A percentile compares a stretch with the other conserved stretches of the same genome.
Conservation (phyloP, 2,329 filamentous ascomycete genomes). For the Hymenoscyphus scutula region DNA sequence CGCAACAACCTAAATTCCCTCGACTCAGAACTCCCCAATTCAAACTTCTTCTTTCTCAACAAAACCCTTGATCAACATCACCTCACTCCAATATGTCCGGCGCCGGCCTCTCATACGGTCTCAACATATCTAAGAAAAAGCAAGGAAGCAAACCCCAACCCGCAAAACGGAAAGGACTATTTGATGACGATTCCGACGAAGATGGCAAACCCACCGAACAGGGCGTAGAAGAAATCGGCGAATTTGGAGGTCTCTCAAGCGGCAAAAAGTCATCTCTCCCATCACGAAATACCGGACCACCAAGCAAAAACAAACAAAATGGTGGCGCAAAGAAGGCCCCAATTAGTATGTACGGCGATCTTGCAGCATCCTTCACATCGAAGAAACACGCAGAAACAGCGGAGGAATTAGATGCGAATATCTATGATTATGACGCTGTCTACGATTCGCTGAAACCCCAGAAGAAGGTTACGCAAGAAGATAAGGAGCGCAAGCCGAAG, state of each 20-base stretch:
- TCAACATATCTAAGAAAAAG: conserved; percentile 60
- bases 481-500: conserved; percentile 64
- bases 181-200: conserved; percentile 58
- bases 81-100: conserved; percentile 31
- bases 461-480: conserved; percentile 53
- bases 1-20: conserved; percentile 7
- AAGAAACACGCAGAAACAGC: conserved; percentile 64
- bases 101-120: conserved; percentile 52
- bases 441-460: conserved; percentile 74
- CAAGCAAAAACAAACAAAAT: conserved; percentile 33
- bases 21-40: background rate
- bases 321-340: conserved; percentile 41
- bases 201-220: conserved; percentile 38
- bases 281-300: conserved; percentile 34
- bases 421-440: conserved; percentile 83
- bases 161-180: conserved; percentile 53
- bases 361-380: conserved; percentile 63
- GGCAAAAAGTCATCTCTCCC: conserved; percentile 34
- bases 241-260: conserved; percentile 53
- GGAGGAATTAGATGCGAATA: conserved; percentile 64
- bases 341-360: conserved; percentile 57
- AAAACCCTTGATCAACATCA: background rate
- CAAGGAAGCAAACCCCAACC: conserved; percentile 46
- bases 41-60: background rate
- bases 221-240: conserved; percentile 57